A percentile compares a stretch with the other conserved stretches of the same genome.
Evolutionary conservation across 805 yeast genomes (phyloP).

Genomic region (Diddensiella transvaalensis): DNA sequence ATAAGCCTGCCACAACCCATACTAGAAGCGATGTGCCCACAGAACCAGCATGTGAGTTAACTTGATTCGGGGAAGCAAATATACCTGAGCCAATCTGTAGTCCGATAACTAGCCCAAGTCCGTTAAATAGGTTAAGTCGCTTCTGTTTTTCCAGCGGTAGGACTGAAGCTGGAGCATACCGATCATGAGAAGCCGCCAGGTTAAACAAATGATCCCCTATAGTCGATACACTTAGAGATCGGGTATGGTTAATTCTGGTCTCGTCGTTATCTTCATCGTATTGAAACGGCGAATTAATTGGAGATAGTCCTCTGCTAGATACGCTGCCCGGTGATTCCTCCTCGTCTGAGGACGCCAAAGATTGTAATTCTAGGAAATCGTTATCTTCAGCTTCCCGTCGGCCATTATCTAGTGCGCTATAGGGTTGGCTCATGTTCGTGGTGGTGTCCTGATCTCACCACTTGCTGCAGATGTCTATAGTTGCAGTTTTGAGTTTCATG

Average conservation of each 20-base stretch:
- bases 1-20: constrained; percentile 38
- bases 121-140: constrained; percentile 31
- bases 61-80: constrained; percentile 40
- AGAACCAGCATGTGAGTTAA: constrained; percentile 37
- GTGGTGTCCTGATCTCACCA: too few relatives aligned
- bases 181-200: constrained; percentile 26
- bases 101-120: constrained; percentile 39
- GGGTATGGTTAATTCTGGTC: constrained; percentile 10
- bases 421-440: neutral
- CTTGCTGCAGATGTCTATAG: too few relatives aligned
- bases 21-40: constrained; percentile 36
- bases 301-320: constrained; percentile 23
- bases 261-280: constrained; percentile 18
- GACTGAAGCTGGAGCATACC: constrained; percentile 13
- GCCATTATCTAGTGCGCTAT: neutral
- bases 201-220: constrained; percentile 29
- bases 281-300: constrained; percentile 22
- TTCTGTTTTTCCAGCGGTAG: constrained; percentile 31
- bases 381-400: neutral
- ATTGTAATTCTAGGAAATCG: constrained; percentile 34
- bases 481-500: too few relatives aligned
- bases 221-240: constrained; percentile 26
- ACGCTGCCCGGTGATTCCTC: constrained; percentile 13
- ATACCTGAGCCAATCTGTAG: constrained; percentile 45
- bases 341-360: constrained; percentile 31